A percentile compares a stretch with the other conserved stretches of the same genome.
phyloP scores from a whole-genome alignment of 2,329 filamentous ascomycete species.

The Furcasterigmium furcatum region DNA sequence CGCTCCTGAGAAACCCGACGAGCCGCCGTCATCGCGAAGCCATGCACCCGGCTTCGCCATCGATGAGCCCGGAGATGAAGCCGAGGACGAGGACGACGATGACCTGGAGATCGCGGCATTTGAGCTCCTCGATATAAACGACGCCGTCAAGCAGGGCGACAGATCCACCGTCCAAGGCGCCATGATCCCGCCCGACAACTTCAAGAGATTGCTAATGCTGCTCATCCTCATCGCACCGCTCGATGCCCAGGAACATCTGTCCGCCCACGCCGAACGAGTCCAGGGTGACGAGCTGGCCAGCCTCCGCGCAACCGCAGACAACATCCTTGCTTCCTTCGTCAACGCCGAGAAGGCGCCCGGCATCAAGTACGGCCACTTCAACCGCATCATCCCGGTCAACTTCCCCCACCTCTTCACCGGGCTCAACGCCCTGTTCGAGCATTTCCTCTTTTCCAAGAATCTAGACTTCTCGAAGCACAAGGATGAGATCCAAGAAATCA shows the following conservation, averaged over 20 bases:
- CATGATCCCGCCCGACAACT: conserved; percentile 71
- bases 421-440: conserved; percentile 67
- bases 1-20: conserved; percentile 8
- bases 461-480: conserved; percentile 60
- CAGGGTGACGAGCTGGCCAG: conserved; percentile 51
- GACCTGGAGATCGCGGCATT: conserved; percentile 67
- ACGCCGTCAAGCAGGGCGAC: conserved; percentile 54
- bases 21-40: background rate
- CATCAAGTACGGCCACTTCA: conserved; percentile 60
- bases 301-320: conserved; percentile 60
- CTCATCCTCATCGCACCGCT: conserved; percentile 65
- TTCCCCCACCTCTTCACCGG: conserved; percentile 67
- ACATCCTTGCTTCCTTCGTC: conserved; percentile 63
- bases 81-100: conserved; percentile 42
- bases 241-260: conserved; percentile 60
- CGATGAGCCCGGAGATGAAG: conserved; percentile 38
- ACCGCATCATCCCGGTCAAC: conserved; percentile 53
- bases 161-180: conserved; percentile 53
- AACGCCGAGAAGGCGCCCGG: conserved; percentile 61
- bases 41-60: conserved; percentile 39
- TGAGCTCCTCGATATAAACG: conserved; percentile 62
- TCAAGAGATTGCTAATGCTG: conserved; percentile 67
- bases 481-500: conserved; percentile 14
- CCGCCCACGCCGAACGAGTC: conserved; percentile 56
- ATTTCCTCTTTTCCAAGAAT: conserved; percentile 72